Percentiles rank a stretch among this genome's conserved stretches.
These are phyloP conservation scores for Heliosperma pusillum DNA, from an alignment of 148 eudicot genomes.

Conservation along the genomic window DNA sequence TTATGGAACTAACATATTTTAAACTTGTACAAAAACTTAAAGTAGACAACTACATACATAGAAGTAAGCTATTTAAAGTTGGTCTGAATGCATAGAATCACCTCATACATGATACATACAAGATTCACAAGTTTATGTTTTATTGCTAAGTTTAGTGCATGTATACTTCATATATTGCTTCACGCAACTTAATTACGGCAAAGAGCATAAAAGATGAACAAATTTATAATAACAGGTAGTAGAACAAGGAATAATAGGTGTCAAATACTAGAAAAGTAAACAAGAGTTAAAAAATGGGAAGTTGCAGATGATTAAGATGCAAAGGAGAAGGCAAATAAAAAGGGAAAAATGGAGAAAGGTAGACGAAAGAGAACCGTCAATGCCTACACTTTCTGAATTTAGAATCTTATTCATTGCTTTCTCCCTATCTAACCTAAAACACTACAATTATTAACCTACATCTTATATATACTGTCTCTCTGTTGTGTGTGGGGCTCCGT, in stretches of 20 bases:
- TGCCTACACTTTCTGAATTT: not conserved
- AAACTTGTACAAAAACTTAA: no score
- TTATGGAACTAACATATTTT: no score
- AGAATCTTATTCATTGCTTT: slow-evolving; percentile 7
- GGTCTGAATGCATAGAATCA: no score
- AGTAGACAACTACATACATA: no score
- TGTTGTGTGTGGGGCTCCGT: not conserved
- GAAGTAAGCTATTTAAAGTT: no score
- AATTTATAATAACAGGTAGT: not conserved
- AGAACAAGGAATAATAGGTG: not conserved
- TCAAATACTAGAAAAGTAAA: not conserved
- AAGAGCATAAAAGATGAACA: not conserved
- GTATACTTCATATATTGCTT: not conserved
- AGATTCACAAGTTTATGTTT: no score
- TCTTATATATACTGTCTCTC: not conserved
- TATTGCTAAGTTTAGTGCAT: no score
- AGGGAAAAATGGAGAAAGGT: not conserved
- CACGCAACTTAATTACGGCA: slow-evolving; percentile 7
- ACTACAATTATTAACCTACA: slow-evolving; percentile 3
- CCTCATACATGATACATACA: no score
- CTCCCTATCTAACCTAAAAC: not conserved
- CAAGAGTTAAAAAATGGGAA: not conserved
- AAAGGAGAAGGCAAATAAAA: not conserved
- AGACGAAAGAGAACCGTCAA: slow-evolving; percentile 14
- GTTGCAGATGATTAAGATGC: slow-evolving; percentile 8